Base-by-base conservation (phyloP, 768 basidiomycete genomes). In the Pleurotus platypus region DNA sequence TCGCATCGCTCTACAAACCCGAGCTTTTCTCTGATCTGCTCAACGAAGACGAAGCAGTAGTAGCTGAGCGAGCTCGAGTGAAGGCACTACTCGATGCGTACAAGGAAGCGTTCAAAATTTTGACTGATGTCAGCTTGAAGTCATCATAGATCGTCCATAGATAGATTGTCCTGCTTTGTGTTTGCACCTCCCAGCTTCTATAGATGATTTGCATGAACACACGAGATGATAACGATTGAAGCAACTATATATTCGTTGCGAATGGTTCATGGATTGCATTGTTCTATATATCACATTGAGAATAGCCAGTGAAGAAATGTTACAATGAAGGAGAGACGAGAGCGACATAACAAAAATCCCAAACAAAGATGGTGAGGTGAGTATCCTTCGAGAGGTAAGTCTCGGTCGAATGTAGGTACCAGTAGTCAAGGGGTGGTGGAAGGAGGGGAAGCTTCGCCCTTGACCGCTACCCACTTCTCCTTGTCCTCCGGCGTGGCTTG, bases 11-110 rank as follows among this genome's bases (percentile, higher is more conserved):
- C 62, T 99, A 99, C 78, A 97, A 94, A 73, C 96, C 96, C 0
- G 90, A 94, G 15, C 71, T 98, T 56, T 98, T 98, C 67, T 77
- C 82, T 22, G 94, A 96, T 43, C 73, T 98, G 74, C 72, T 99
- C 65, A 90, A 93, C 65, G 97, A 99, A 73, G 97, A 99, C 66
- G 95, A 98, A 74, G 85, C 90, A 59, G 77, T 98, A 51, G 94
- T 97, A 46, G 90, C 92, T 45, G 97, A 99, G 75, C 80, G 97
- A 55, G 81, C 92, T 60, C 79, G 97, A 67, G 91, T 99, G 16
- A 98, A 98, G 81, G 88, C 92, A 1, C 70, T 98, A 51, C 76
- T 99, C 64, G 94, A 98, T 66, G 96, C 96, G 13, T 99, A 99
- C 74, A 94, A 89, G 78, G 95, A 90, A 43, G 92, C 92, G 48